Percentiles rank a stretch among this genome's conserved stretches.
Conservation (phyloP, 768 basidiomycete genomes). For the Lanmaoa pseudosensibilis region DNA sequence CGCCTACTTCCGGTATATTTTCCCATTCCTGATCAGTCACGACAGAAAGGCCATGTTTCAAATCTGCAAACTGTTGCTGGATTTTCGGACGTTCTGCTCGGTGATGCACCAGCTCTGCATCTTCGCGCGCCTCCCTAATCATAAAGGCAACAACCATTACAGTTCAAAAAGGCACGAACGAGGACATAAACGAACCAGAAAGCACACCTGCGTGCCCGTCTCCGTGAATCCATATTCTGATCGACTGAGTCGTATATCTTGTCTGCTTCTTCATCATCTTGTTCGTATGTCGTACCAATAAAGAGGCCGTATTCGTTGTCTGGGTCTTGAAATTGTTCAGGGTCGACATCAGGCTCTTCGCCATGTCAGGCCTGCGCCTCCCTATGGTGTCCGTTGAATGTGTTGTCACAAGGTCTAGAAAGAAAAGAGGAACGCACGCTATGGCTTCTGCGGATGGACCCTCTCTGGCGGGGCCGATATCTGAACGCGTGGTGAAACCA, state of each 20-base stretch:
- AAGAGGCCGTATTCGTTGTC: slow-evolving; percentile 97
- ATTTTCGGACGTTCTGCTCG: no score
- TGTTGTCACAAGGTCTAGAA: neutral
- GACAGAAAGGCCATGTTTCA: no score
- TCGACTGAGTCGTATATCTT: slow-evolving; percentile 93
- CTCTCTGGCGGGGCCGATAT: slow-evolving; percentile 97
- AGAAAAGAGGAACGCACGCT: slow-evolving; percentile 54
- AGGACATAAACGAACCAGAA: slow-evolving; percentile 40
- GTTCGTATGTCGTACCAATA: slow-evolving; percentile 93
- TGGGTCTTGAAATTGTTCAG: slow-evolving; percentile 93
- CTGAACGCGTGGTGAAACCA: slow-evolving; percentile 95
- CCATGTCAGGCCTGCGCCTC: slow-evolving; percentile 85
- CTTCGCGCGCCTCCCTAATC: slow-evolving; percentile 71
- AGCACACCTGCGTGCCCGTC: slow-evolving; percentile 74
- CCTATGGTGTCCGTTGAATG: slow-evolving; percentile 37
- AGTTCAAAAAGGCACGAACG: neutral
- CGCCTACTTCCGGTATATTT: no score
- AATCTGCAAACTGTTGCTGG: no score
- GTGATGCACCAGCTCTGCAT: slow-evolving; percentile 69
- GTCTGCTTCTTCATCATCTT: slow-evolving; percentile 97
- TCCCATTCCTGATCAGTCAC: no score
- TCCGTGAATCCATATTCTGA: slow-evolving; percentile 81
- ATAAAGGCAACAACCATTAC: neutral
- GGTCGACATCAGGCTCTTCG: slow-evolving; percentile 85
- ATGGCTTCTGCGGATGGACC: slow-evolving; percentile 90